Percentiles rank a stretch among this genome's conserved stretches.
Conservation (phyloP, 345 rosid genomes). For the Eucalyptus pauciflora region DNA sequence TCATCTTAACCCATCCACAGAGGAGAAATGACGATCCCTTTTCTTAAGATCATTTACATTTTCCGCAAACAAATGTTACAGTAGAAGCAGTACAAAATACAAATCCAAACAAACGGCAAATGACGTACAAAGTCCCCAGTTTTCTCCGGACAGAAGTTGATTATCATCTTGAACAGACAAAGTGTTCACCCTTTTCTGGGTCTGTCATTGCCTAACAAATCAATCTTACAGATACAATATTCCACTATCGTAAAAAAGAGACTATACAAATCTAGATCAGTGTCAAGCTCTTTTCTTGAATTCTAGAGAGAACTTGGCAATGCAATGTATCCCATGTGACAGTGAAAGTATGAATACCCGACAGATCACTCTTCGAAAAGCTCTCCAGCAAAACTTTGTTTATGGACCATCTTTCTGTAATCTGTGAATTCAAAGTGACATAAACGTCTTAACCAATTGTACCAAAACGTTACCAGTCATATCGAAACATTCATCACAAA, state of each 20-base stretch:
- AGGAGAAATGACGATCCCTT: background rate
- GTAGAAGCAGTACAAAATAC: background rate
- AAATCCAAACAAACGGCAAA: background rate
- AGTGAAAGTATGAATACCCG: background rate
- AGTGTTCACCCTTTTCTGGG: background rate
- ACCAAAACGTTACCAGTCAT: background rate
- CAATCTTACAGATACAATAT: background rate
- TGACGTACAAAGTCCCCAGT: background rate
- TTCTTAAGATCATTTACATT: background rate
- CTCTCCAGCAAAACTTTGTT: conserved; percentile 24
- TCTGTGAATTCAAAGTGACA: background rate
- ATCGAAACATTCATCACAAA: background rate
- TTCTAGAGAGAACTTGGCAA: background rate
- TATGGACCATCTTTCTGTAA: conserved; percentile 49
- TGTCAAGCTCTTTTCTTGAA: background rate
- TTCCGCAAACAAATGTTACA: background rate
- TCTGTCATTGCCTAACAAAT: background rate
- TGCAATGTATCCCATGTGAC: background rate
- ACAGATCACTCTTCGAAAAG: conserved; percentile 13
- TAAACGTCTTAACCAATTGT: background rate
- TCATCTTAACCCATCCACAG: background rate
- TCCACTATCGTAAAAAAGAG: background rate
- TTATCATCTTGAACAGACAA: background rate
- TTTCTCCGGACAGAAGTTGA: background rate
- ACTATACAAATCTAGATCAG: background rate